Evolutionary conservation across 345 rosid genomes (phyloP).

Genomic region (Lumnitzera littorea): DNA sequence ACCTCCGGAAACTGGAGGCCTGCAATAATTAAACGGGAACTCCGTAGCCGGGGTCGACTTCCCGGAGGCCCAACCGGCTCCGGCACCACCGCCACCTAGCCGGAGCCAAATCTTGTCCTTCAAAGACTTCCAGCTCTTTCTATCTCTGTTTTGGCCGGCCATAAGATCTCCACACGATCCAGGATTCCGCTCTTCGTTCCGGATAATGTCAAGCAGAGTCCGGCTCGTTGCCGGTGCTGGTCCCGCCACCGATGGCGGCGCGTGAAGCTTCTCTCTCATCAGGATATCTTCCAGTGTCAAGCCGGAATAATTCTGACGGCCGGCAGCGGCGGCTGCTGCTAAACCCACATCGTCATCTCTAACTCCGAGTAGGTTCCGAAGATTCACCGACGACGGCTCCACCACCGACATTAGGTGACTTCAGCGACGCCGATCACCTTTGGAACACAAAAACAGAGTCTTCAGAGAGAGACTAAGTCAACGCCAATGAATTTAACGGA

Average conservation of each 20-base stretch:
- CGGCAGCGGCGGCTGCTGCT: constrained; percentile 16
- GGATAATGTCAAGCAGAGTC: constrained; percentile 57
- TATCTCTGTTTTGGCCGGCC: constrained; percentile 27
- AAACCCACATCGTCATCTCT: constrained; percentile 13
- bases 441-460: not conserved
- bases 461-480: not conserved
- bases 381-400: constrained; percentile 20
- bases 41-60: constrained; percentile 52
- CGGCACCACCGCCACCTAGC: constrained; percentile 27
- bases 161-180: constrained; percentile 11
- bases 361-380: constrained; percentile 15
- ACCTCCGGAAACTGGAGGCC: constrained; percentile 21
- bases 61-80: constrained; percentile 63
- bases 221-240: constrained; percentile 12
- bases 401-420: constrained; percentile 39
- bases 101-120: constrained; percentile 61
- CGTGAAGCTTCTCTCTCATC: constrained; percentile 16
- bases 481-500: not conserved
- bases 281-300: constrained; percentile 19
- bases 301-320: constrained; percentile 10
- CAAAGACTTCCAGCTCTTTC: constrained; percentile 69
- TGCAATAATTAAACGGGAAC: constrained; percentile 22
- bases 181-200: constrained; percentile 40
- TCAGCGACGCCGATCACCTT: constrained; percentile 20
- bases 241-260: constrained; percentile 17